Evolutionary conservation across 2,329 filamentous ascomycete genomes (phyloP), one percentile per base, ranked within the genome.

Genomic region (Emericellopsis atlantica): DNA sequence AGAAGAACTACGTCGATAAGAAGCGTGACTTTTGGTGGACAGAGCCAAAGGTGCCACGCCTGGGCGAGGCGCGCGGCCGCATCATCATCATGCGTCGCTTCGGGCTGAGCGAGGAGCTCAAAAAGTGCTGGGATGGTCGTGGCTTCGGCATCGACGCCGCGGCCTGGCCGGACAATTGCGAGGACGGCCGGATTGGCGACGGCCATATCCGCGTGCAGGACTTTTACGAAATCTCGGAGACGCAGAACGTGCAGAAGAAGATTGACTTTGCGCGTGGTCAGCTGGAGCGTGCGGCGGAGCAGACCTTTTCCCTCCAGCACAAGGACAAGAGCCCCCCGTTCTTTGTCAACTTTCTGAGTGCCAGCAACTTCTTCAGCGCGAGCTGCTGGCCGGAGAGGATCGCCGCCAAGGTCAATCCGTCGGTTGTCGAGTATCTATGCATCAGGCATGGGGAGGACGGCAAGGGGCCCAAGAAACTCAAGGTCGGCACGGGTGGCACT

Each of bases 351-450:
- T 96, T 95, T 57, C 60, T 95, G 46, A 87, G 74, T 49, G 92
- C 82, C 1, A 90, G 83, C 59, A 95, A 95, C 64, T 96, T 96
- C 66, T 96, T 90, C 79, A 89, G 86, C 48, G 70, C 81, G 1
- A 79, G 76, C 42, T 95, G 88, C 60, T 98, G 92, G 92, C 92
- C 92, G 0, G 89, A 95, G 60, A 81, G 76, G 54, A 86, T 98
- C 57, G 90, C 92, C 1, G 81, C 78, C 16, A 86, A 84, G 64
- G 72, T 95, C 38, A 96, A 96, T 64, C 84, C 89, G 15, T 79
- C 81, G 2, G 73, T 79, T 41, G 57, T 79, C 43, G 74, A 79
- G 51, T 76, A 79, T 54, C 58, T 81, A 23, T 81, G 76, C 54
- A 61, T 66, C 47, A 61, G 61, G 11, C 78, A 81, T 54, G 72